A percentile compares a stretch with the other conserved stretches of the same genome.
Evolutionary conservation across 176 grass and related monocot species (phyloP).

Genomic region (Phragmites australis): DNA sequence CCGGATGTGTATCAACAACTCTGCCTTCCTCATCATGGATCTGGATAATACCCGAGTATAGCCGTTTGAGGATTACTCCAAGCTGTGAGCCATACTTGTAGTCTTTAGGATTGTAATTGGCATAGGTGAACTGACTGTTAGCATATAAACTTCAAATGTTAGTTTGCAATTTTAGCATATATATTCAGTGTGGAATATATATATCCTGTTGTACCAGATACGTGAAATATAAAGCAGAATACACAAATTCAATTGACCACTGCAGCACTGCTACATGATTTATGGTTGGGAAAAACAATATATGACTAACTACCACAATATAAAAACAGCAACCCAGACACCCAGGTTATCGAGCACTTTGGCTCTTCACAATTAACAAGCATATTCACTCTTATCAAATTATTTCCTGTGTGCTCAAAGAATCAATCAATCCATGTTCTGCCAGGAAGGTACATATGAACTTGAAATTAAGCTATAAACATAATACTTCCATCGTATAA

Average conservation of each 20-base stretch:
- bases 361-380: background rate
- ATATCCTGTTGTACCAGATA: too few relatives aligned
- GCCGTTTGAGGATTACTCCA: background rate
- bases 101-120: background rate
- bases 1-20: background rate
- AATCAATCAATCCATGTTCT: background rate
- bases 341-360: background rate
- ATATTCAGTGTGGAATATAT: too few relatives aligned
- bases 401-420: background rate
- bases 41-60: constrained; percentile 6
- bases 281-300: too few relatives aligned
- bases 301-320: too few relatives aligned
- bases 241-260: too few relatives aligned
- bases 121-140: constrained; percentile 6
- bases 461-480: background rate
- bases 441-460: background rate
- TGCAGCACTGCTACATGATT: too few relatives aligned
- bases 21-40: background rate
- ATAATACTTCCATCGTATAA: background rate
- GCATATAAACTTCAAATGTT: too few relatives aligned
- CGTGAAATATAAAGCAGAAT: too few relatives aligned
- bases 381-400: background rate
- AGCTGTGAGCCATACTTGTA: background rate
- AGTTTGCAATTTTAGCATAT: too few relatives aligned
- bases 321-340: background rate